phyloP scores from a whole-genome alignment of 2,329 filamentous ascomycete genomes.

The Epicoccum nigrum region DNA sequence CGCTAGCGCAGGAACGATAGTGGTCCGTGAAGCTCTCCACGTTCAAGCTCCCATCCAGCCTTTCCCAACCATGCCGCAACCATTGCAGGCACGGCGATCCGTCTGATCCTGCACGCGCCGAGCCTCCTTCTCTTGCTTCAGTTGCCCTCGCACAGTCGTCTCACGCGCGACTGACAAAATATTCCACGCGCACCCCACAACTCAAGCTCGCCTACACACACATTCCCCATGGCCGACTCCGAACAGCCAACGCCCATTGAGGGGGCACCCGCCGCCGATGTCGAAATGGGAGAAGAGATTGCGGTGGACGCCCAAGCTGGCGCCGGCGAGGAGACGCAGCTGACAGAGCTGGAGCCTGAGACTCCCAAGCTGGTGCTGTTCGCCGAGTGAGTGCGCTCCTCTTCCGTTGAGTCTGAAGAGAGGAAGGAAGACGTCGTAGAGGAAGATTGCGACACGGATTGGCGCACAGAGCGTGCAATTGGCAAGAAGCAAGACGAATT shows the following conservation, averaged over 20 bases:
- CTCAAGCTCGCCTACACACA: neutral
- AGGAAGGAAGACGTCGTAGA: too few relatives aligned
- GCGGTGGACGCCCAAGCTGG: slow-evolving; percentile 23
- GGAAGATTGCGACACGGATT: too few relatives aligned
- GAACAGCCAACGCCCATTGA: slow-evolving; percentile 40
- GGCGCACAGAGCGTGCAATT: too few relatives aligned
- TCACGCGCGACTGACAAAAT: neutral
- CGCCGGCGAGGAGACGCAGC: slow-evolving; percentile 39
- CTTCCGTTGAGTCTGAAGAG: neutral
- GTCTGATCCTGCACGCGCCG: neutral
- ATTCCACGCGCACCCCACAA: neutral
- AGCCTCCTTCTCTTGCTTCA: neutral
- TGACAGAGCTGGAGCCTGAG: slow-evolving; percentile 54
- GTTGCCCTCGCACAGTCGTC: neutral
- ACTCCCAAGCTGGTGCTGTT: slow-evolving; percentile 51
- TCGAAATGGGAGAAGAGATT: slow-evolving; percentile 55
- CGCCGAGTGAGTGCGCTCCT: slow-evolving; percentile 50
- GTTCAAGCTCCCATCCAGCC: slow-evolving; percentile 5
- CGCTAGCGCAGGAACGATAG: neutral
- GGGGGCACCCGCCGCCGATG: slow-evolving; percentile 48
- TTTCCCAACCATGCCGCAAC: neutral
- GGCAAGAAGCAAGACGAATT: too few relatives aligned
- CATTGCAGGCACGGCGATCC: neutral
- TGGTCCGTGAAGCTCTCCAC: slow-evolving; percentile 3
- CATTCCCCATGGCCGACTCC: slow-evolving; percentile 36